These are phyloP conservation scores for Sordariomycetes sp. DNA, from an alignment of 2,329 filamentous ascomycete genomes.

Conservation along the genomic window DNA sequence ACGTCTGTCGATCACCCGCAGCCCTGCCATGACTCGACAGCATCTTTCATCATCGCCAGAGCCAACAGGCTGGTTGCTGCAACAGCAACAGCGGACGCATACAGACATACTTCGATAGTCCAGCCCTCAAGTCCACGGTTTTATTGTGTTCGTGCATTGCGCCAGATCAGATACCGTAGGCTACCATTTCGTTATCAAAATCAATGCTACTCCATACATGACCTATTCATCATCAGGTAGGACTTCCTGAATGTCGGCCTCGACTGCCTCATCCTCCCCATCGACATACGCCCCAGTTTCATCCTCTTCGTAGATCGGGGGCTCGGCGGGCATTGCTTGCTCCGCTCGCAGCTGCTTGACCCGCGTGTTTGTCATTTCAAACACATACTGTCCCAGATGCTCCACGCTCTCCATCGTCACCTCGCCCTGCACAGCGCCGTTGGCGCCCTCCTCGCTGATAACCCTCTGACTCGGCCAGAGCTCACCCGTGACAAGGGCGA, in stretches of 20 bases:
- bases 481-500: slow-evolving; percentile 76
- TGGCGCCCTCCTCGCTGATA: slow-evolving; percentile 25
- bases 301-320: slow-evolving; percentile 14
- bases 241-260: slow-evolving; percentile 25
- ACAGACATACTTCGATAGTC: no score
- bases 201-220: no score
- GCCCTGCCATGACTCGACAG: no score
- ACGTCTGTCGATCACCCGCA: no score
- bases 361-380: slow-evolving; percentile 75
- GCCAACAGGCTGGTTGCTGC: no score
- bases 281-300: slow-evolving; percentile 20
- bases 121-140: no score
- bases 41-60: no score
- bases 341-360: slow-evolving; percentile 38
- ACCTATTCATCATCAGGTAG: slow-evolving; percentile 17
- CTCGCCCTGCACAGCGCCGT: slow-evolving; percentile 36
- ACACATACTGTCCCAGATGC: slow-evolving; percentile 93
- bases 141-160: no score
- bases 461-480: slow-evolving; percentile 64
- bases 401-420: slow-evolving; percentile 84
- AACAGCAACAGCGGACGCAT: no score
- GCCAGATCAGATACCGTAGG: no score
- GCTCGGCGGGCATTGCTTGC: slow-evolving; percentile 14
- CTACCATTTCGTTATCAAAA: no score
- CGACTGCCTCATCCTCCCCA: slow-evolving; percentile 18